Evolutionary conservation across 176 grass and related monocot species (phyloP).

Genomic region (Leersia perrieri): DNA sequence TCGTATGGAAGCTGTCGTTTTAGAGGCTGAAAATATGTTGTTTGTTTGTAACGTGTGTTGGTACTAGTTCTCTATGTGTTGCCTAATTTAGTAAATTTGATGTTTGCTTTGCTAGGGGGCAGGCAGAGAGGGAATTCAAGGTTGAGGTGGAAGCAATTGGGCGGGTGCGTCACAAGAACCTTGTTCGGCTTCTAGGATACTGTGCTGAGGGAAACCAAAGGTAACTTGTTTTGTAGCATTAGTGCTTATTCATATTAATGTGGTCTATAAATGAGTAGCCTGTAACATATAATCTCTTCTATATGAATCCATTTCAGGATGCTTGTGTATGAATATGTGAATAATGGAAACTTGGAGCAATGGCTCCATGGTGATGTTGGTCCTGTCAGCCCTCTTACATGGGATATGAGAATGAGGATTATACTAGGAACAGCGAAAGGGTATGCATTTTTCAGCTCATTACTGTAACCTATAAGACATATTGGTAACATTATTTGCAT

Average conservation of each 20-base stretch:
- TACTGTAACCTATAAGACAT: neutral
- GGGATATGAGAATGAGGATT: slow-evolving; percentile 85
- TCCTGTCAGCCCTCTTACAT: slow-evolving; percentile 86
- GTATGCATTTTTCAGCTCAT: slow-evolving; percentile 25
- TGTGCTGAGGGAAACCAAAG: slow-evolving; percentile 94
- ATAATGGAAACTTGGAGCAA: slow-evolving; percentile 97
- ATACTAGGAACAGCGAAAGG: slow-evolving; percentile 95
- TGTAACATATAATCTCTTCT: slow-evolving; percentile 17
- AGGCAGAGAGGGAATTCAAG: slow-evolving; percentile 98
- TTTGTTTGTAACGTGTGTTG: neutral
- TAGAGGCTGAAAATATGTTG: slow-evolving; percentile 7
- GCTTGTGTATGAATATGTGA: slow-evolving; percentile 89
- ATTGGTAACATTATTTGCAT: slow-evolving; percentile 18
- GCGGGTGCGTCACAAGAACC: slow-evolving; percentile 93
- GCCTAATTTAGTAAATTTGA: slow-evolving; percentile 24
- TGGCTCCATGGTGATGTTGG: slow-evolving; percentile 97
- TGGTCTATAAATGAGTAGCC: slow-evolving; percentile 12
- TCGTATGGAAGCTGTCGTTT: slow-evolving; percentile 12
- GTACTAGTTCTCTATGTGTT: slow-evolving; percentile 13
- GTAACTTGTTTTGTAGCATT: slow-evolving; percentile 41
- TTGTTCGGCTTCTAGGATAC: slow-evolving; percentile 88
- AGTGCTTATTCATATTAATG: neutral
- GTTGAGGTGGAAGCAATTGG: slow-evolving; percentile 98
- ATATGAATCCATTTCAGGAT: slow-evolving; percentile 54
- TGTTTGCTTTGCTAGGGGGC: slow-evolving; percentile 64